phyloP scores from a whole-genome alignment of 352 stramenopile genomes.

The Phytophthora hibernalis region DNA sequence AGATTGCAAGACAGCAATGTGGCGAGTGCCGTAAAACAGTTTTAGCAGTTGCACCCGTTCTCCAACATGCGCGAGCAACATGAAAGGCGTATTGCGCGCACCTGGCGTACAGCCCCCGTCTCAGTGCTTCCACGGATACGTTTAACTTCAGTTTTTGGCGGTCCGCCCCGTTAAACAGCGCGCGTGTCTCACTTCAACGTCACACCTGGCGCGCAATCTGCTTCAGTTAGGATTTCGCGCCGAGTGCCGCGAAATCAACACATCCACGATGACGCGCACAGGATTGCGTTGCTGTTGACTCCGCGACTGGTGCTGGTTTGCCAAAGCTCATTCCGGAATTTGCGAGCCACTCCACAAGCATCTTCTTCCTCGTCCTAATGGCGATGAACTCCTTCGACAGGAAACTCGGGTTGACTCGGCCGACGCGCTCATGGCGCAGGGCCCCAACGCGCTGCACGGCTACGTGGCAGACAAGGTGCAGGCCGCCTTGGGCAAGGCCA shows the following conservation, averaged over 20 bases:
- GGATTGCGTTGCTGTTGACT: conserved; percentile 4
- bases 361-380: conserved; percentile 8
- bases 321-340: conserved; percentile 31
- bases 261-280: conserved; percentile 19
- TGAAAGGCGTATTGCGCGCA: too few relatives aligned
- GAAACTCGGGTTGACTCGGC: conserved; percentile 25
- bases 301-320: not conserved
- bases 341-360: conserved; percentile 21
- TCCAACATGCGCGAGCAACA: not conserved
- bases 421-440: conserved; percentile 36
- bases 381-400: conserved; percentile 10
- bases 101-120: not conserved
- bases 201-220: conserved; percentile 17
- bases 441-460: conserved; percentile 31
- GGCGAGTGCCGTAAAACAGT: not conserved
- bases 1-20: not conserved
- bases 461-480: conserved; percentile 32
- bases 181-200: conserved; percentile 21
- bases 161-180: not conserved
- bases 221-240: conserved; percentile 19
- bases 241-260: conserved; percentile 28
- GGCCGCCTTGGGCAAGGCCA: conserved; percentile 24
- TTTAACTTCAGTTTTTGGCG: not conserved
- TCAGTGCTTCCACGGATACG: not conserved
- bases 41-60: not conserved